These are phyloP conservation scores for Candida suzukii DNA, from an alignment of 805 yeast genomes.

Conservation along the genomic window DNA sequence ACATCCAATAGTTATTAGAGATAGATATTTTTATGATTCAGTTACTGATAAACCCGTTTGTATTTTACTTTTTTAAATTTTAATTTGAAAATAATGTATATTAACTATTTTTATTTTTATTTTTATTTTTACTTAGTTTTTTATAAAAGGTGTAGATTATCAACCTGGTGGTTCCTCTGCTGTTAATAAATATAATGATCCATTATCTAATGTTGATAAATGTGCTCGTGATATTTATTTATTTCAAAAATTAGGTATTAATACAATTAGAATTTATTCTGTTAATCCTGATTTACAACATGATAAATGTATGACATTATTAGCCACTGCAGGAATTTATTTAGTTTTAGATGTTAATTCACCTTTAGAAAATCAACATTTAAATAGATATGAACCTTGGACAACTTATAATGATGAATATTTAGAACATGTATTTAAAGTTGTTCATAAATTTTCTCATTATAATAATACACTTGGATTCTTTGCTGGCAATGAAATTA, in stretches of 20 bases:
- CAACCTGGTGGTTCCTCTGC: slow-evolving; percentile 95
- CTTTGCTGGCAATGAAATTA: slow-evolving; percentile 88
- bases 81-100: not conserved
- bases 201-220: slow-evolving; percentile 59
- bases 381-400: slow-evolving; percentile 94
- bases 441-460: slow-evolving; percentile 72
- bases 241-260: slow-evolving; percentile 79
- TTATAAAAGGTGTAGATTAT: slow-evolving; percentile 83
- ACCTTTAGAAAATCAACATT: slow-evolving; percentile 67
- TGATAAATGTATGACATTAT: slow-evolving; percentile 83
- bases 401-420: slow-evolving; percentile 66
- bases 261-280: slow-evolving; percentile 83
- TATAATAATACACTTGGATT: slow-evolving; percentile 87
- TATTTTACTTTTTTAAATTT: slow-evolving; percentile 2
- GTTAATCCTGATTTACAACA: slow-evolving; percentile 78
- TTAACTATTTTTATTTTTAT: not conserved
- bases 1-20: slow-evolving; percentile 62
- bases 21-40: slow-evolving; percentile 69
- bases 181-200: slow-evolving; percentile 51
- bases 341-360: slow-evolving; percentile 87
- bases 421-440: slow-evolving; percentile 67
- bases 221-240: slow-evolving; percentile 81
- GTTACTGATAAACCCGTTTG: slow-evolving; percentile 66
- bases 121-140: slow-evolving; percentile 39
- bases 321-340: slow-evolving; percentile 91